Conservation (phyloP, 306 rosid genomes). For the Hippophae gyantsensis region DNA sequence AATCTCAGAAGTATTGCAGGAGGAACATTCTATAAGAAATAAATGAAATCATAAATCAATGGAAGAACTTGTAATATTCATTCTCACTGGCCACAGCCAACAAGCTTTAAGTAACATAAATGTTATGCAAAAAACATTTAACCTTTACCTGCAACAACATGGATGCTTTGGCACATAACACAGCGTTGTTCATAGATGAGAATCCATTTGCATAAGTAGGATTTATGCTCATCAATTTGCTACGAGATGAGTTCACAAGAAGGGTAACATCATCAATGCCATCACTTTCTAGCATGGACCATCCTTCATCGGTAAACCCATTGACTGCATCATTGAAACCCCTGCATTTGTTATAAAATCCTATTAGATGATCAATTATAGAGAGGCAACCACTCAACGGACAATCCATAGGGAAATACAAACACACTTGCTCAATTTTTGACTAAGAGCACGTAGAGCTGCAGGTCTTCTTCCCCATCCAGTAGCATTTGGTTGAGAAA, state of each 20-base stretch:
- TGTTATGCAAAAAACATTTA: neutral
- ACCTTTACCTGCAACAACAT: constrained; percentile 79
- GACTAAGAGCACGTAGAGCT: constrained; percentile 80
- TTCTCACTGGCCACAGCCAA: neutral
- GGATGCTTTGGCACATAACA: constrained; percentile 94
- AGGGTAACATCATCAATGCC: constrained; percentile 92
- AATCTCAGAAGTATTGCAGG: constrained; percentile 92
- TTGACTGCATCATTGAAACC: constrained; percentile 97
- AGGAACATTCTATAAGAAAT: constrained; percentile 69
- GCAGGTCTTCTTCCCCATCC: constrained; percentile 98
- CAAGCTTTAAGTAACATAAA: neutral
- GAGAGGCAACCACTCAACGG: constrained; percentile 6
- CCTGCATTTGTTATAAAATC: constrained; percentile 28
- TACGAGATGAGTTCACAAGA: constrained; percentile 83
- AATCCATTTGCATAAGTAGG: constrained; percentile 63
- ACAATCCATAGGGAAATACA: constrained; percentile 4
- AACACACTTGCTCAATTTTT: constrained; percentile 70
- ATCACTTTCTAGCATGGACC: constrained; percentile 92
- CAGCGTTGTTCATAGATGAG: constrained; percentile 56
- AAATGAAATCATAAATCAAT: constrained; percentile 6
- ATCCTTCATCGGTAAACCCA: constrained; percentile 88
- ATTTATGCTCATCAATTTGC: constrained; percentile 72
- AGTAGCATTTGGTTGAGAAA: constrained; percentile 78
- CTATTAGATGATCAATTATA: constrained; percentile 2
- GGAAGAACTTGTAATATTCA: neutral